Percentiles rank a stretch among this genome's conserved stretches.
Evolutionary conservation across 1,284 basidiomycete genomes (phyloP).

Genomic region (Cryptococcus sp.): DNA sequence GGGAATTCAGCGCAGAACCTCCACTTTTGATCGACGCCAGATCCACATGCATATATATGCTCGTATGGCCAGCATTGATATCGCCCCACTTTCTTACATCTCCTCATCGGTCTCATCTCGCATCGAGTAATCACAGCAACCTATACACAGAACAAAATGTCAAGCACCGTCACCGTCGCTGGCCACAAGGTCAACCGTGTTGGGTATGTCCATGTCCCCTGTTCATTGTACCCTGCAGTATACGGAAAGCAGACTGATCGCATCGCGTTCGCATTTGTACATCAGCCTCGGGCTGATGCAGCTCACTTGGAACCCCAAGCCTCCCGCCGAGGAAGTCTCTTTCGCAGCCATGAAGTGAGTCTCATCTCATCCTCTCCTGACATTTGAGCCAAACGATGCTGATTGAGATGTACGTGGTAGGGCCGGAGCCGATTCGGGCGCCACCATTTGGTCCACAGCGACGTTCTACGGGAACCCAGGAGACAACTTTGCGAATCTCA

Average conservation of each 20-base stretch:
- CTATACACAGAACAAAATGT: too few relatives aligned
- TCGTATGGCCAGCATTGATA: too few relatives aligned
- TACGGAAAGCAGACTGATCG: too few relatives aligned
- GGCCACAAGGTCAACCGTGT: constrained; percentile 39
- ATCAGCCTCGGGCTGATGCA: constrained; percentile 58
- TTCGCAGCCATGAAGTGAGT: constrained; percentile 63
- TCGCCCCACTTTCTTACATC: too few relatives aligned
- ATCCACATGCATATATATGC: too few relatives aligned
- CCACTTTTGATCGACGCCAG: too few relatives aligned
- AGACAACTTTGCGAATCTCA: constrained; percentile 42
- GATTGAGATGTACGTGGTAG: constrained; percentile 14
- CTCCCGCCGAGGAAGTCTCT: constrained; percentile 59
- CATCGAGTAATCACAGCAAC: too few relatives aligned
- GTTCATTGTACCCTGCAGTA: background rate
- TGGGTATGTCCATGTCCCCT: constrained; percentile 22
- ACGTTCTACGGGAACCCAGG: constrained; percentile 46
- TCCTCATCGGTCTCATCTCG: too few relatives aligned
- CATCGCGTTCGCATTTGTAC: background rate
- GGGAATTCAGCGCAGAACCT: too few relatives aligned
- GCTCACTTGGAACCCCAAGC: constrained; percentile 58
- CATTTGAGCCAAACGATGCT: background rate
- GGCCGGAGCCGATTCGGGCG: constrained; percentile 60
- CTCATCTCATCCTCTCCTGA: background rate
- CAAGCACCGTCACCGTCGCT: constrained; percentile 26
- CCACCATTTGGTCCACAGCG: constrained; percentile 55